These are phyloP conservation scores for Styphnolobium japonicum DNA, from an alignment of 306 rosid genomes.

Conservation along the genomic window DNA sequence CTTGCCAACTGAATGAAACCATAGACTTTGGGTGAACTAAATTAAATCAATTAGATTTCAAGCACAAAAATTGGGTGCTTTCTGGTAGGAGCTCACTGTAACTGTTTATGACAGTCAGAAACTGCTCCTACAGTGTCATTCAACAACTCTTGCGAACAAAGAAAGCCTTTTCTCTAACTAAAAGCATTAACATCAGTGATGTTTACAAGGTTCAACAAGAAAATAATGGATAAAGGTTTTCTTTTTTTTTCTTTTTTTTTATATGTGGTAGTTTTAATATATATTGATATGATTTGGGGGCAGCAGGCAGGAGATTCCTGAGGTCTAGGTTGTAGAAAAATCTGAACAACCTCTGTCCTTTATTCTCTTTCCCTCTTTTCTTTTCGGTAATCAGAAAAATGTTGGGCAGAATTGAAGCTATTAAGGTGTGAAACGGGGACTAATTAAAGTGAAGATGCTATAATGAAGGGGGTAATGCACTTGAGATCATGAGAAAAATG, in stretches of 20 bases:
- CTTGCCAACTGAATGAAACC: background rate
- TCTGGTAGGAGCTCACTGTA: background rate
- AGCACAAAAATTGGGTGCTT: background rate
- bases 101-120: background rate
- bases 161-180: conserved; percentile 12
- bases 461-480: conserved; percentile 55
- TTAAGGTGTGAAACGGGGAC: conserved; percentile 35
- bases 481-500: conserved; percentile 47
- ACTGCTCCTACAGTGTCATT: conserved; percentile 6
- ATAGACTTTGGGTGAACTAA: background rate
- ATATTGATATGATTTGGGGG: background rate
- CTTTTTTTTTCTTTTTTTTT: background rate
- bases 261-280: background rate
- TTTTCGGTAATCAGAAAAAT: background rate
- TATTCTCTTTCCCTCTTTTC: background rate
- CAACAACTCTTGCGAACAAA: conserved; percentile 3
- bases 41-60: background rate
- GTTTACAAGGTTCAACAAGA: background rate
- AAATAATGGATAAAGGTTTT: background rate
- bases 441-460: conserved; percentile 48
- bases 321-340: background rate
- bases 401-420: conserved; percentile 32
- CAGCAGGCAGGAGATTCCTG: background rate
- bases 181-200: background rate
- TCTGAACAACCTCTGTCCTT: background rate